A percentile compares a stretch with the other conserved stretches of the same genome.
phyloP scores from a whole-genome alignment of 129 eudicot genomes.

The Flaveria robusta region DNA sequence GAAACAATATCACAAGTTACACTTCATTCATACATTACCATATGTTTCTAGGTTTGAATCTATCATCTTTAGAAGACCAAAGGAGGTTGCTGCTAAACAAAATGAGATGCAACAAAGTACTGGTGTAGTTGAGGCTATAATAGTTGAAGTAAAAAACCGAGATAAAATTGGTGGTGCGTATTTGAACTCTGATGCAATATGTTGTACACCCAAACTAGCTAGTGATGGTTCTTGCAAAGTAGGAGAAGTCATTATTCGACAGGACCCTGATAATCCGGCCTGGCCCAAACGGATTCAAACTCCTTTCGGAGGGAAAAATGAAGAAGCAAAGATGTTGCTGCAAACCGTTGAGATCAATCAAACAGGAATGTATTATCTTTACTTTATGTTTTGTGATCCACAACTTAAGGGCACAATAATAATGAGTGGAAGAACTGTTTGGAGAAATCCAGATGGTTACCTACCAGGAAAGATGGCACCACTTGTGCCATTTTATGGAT shows the following conservation, averaged over 20 bases:
- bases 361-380: slow-evolving; percentile 88
- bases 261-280: slow-evolving; percentile 64
- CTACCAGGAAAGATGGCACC: slow-evolving; percentile 89
- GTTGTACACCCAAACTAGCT: slow-evolving; percentile 75
- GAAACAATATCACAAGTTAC: not conserved
- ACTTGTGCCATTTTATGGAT: slow-evolving; percentile 75
- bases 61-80: slow-evolving; percentile 63
- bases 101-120: slow-evolving; percentile 81
- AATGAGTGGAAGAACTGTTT: slow-evolving; percentile 82
- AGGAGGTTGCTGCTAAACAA: slow-evolving; percentile 67
- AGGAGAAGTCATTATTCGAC: slow-evolving; percentile 82
- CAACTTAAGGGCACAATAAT: slow-evolving; percentile 66
- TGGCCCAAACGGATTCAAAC: slow-evolving; percentile 78
- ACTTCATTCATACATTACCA: not conserved
- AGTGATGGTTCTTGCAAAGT: slow-evolving; percentile 78
- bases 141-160: slow-evolving; percentile 78
- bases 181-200: slow-evolving; percentile 62
- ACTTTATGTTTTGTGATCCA: slow-evolving; percentile 76
- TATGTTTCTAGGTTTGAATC: slow-evolving; percentile 69
- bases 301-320: slow-evolving; percentile 61
- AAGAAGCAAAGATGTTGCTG: slow-evolving; percentile 62
- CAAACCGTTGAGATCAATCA: slow-evolving; percentile 64
- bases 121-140: slow-evolving; percentile 75
- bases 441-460: slow-evolving; percentile 87
- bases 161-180: slow-evolving; percentile 76